These are phyloP conservation scores for Diaporthe australafricana DNA, from an alignment of 2,329 filamentous ascomycete genomes.

Conservation along the genomic window DNA sequence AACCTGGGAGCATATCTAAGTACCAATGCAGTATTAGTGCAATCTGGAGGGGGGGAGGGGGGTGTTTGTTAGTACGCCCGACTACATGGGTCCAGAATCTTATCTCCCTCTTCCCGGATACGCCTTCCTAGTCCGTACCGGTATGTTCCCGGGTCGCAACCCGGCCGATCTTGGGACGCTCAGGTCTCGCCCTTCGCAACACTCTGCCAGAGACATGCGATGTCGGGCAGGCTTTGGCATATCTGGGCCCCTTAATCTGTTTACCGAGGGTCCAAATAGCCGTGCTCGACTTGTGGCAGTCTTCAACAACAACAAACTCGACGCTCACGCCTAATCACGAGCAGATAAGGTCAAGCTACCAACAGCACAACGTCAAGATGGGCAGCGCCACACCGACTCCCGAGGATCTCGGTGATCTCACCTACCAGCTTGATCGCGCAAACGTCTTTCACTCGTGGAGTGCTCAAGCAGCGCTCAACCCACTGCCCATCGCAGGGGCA, in stretches of 20 bases:
- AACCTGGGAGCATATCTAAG: neutral
- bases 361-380: constrained; percentile 1
- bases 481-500: constrained; percentile 32
- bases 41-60: neutral
- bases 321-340: neutral
- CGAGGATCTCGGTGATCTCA: constrained; percentile 32
- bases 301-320: neutral
- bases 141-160: constrained; percentile 4
- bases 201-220: neutral
- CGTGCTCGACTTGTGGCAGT: neutral
- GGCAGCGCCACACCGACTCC: constrained; percentile 32
- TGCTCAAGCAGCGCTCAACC: constrained; percentile 34
- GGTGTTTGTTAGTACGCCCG: neutral
- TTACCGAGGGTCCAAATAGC: neutral
- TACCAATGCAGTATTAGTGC: neutral
- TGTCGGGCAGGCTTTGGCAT: constrained; percentile 4
- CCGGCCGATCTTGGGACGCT: constrained; percentile 11
- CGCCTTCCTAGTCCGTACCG: neutral
- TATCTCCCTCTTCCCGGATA: constrained; percentile 3
- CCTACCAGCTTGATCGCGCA: constrained; percentile 35
- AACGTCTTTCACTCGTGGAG: constrained; percentile 38
- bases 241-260: neutral
- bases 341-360: too few species aligned
- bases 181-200: neutral
- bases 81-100: constrained; percentile 5